Evolutionary conservation across 2,329 filamentous ascomycete species (phyloP), one percentile per base, ranked within the genome.

Genomic region (Cladophialophora carrionii): DNA sequence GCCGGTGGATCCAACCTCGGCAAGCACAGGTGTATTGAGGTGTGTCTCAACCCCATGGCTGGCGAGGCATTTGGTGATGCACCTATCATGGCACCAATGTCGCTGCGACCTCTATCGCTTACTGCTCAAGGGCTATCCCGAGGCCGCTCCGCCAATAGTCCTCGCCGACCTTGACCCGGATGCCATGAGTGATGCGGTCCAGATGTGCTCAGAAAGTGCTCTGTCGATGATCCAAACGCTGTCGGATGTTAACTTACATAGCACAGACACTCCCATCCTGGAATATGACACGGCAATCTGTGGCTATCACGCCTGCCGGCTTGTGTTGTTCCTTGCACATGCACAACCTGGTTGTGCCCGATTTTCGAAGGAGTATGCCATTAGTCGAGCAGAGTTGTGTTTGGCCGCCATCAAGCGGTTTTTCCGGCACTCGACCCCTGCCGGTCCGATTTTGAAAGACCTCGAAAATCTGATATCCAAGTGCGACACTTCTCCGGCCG

Each of bases 31-130:
- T 17, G 46, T 49, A 8, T 10, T n/a, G 3, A 12, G 3, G 34
- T n/a, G 41, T 43, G 55, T 29, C 32, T 57, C 55, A 4, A 57
- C 31, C 6, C 55, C 55, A 9, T 57, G 55, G 55, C 55, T 57
- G 4, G 55, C 55, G 2, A n/a, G 55, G 34, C 55, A 57, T 41
- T 34, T 57, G 34, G 55, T 46, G 29, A 57, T 57, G 55, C 55
- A 57, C 29, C 55, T 57, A 29, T 57, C 55, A 41, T 57, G 55
- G 55, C 55, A 57, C 12, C 55, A 57, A 7, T 57, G 55, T 29
- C 55, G 55, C 34, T 37, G 55, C 20, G 55, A 57, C 31, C 37
- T 57, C 9, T 57, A 57, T 29, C 55, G 55, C 12, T 22, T 57
- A 22, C 55, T 57, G 34, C 55, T 57, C 29, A 26, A 29, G 20